Evolutionary conservation across 2,329 filamentous ascomycete species (phyloP).

Genomic region (Xylaria sp.): DNA sequence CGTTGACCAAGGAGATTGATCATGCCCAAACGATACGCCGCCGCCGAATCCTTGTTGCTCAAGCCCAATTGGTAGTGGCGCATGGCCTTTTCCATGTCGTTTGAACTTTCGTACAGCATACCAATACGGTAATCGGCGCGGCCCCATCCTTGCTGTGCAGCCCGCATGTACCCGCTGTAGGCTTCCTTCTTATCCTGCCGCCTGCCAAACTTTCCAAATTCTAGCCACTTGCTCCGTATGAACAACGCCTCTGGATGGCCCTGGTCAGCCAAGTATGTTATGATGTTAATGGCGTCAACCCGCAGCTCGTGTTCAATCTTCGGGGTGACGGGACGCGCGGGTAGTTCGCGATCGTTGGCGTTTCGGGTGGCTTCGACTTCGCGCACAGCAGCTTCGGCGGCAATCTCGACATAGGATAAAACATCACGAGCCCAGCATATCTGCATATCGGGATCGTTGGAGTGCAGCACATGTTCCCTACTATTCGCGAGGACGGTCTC

Average conservation of each 20-base stretch:
- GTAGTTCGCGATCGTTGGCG: slow-evolving; percentile 44
- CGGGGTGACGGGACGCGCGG: slow-evolving; percentile 75
- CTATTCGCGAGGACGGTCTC: slow-evolving; percentile 88
- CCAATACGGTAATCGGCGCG: slow-evolving; percentile 96
- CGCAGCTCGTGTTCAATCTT: slow-evolving; percentile 87
- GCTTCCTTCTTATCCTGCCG: slow-evolving; percentile 94
- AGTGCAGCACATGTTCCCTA: slow-evolving; percentile 82
- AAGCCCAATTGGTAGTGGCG: slow-evolving; percentile 88
- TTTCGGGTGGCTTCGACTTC: slow-evolving; percentile 52
- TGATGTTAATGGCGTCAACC: slow-evolving; percentile 88
- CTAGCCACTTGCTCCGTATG: slow-evolving; percentile 93
- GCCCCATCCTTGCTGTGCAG: slow-evolving; percentile 84
- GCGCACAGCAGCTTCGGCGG: slow-evolving; percentile 76
- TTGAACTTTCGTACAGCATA: slow-evolving; percentile 96
- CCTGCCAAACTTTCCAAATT: slow-evolving; percentile 95
- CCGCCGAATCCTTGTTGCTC: slow-evolving; percentile 82
- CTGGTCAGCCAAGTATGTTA: slow-evolving; percentile 87
- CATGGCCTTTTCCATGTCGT: slow-evolving; percentile 88
- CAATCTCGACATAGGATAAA: slow-evolving; percentile 84
- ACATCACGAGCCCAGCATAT: slow-evolving; percentile 95
- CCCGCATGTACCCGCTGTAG: slow-evolving; percentile 82
- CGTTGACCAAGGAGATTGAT: slow-evolving; percentile 96
- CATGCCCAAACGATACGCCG: slow-evolving; percentile 88
- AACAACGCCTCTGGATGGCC: slow-evolving; percentile 93
- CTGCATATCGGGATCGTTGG: slow-evolving; percentile 95